phyloP scores from a whole-genome alignment of 306 rosid genomes.

The Prunus fruticosa region DNA sequence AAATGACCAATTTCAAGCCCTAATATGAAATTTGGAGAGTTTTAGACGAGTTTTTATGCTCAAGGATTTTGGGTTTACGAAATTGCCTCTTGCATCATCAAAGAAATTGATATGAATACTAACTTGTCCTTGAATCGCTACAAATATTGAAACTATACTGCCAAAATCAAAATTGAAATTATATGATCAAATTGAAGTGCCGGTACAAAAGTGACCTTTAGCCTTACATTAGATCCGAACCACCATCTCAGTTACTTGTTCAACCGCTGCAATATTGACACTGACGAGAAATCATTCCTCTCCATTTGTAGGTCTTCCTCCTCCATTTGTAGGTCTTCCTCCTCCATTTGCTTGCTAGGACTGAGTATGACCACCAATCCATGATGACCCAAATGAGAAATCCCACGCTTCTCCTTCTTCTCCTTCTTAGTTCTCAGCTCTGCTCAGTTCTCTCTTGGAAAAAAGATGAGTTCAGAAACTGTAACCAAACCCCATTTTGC shows the following conservation, averaged over 20 bases:
- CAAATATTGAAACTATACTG: too few species aligned
- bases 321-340: conserved; percentile 5
- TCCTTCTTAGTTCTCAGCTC: conserved; percentile 37
- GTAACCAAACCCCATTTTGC: conserved; percentile 93
- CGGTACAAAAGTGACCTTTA: too few species aligned
- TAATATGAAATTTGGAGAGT: too few species aligned
- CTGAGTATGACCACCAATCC: conserved; percentile 15
- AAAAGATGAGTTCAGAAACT: conserved; percentile 83
- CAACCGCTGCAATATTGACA: not conserved
- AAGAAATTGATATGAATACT: too few species aligned
- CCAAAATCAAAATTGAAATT: too few species aligned
- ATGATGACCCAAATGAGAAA: conserved; percentile 33
- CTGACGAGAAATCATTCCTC: not conserved
- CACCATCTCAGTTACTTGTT: not conserved
- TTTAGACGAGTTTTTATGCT: too few species aligned
- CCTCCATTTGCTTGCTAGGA: conserved; percentile 1
- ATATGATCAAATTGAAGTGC: too few species aligned
- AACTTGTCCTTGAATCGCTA: too few species aligned
- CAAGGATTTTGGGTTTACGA: too few species aligned
- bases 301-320: not conserved
- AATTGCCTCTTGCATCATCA: too few species aligned
- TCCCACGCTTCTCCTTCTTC: conserved; percentile 35
- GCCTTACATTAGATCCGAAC: not conserved
- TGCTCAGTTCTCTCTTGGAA: conserved; percentile 71
- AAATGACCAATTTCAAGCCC: too few species aligned